Conservation (phyloP, 164 flowering plant genomes). For the Liriodendron chinense region DNA sequence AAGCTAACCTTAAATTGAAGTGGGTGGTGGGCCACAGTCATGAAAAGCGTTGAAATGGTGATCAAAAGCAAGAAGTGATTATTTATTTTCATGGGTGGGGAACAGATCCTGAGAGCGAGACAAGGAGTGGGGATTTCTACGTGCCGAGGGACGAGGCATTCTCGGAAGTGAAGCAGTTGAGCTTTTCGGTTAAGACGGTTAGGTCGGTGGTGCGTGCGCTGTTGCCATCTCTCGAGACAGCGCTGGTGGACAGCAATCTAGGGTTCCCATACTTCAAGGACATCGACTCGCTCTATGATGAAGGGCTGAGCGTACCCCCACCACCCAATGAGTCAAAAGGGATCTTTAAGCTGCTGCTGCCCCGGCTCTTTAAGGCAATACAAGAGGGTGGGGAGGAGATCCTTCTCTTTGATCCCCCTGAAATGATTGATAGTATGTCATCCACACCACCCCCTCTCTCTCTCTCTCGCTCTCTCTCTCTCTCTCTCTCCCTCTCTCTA, state of each 20-base stretch:
- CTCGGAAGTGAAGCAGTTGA: constrained; percentile 45
- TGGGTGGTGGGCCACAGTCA: too few species aligned
- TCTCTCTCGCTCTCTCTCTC: background rate
- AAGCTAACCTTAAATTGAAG: too few species aligned
- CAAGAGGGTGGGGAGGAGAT: constrained; percentile 10
- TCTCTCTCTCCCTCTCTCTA: background rate
- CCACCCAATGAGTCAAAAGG: constrained; percentile 8
- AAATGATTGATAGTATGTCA: constrained; percentile 17
- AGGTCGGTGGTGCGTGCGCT: constrained; percentile 47
- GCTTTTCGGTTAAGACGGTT: constrained; percentile 46
- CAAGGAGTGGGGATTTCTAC: constrained; percentile 34
- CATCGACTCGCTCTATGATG: constrained; percentile 41
- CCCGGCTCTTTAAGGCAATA: constrained; percentile 22
- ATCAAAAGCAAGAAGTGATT: too few species aligned
- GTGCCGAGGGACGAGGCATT: constrained; percentile 81
- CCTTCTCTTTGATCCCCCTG: constrained; percentile 42
- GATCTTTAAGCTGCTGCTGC: constrained; percentile 11
- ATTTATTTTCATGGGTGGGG: background rate
- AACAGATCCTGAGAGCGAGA: constrained; percentile 57
- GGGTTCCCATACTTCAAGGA: constrained; percentile 46
- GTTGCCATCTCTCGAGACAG: constrained; percentile 37
- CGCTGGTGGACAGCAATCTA: constrained; percentile 21
- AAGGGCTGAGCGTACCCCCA: constrained; percentile 31
- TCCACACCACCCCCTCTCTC: background rate
- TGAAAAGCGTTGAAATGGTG: too few species aligned